phyloP scores from a whole-genome alignment of 352 stramenopile genomes.

The Globisporangium spiculum region DNA sequence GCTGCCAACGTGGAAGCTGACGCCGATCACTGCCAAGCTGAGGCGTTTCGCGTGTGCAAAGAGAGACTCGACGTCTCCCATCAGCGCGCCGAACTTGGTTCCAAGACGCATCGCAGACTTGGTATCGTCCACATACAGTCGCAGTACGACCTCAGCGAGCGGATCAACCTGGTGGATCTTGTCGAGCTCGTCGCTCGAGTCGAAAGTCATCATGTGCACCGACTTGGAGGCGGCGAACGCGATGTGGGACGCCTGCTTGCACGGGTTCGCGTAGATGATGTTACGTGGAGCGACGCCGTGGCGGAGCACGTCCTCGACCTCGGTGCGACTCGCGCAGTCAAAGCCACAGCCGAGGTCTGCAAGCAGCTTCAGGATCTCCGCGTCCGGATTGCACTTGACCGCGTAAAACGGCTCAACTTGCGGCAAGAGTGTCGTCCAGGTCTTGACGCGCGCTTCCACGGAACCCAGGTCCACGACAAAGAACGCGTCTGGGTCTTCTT shows the following conservation, averaged over 20 bases:
- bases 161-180: slow-evolving; percentile 91
- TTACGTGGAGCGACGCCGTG: slow-evolving; percentile 51
- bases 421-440: slow-evolving; percentile 76
- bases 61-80: slow-evolving; percentile 86
- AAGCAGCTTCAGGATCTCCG: slow-evolving; percentile 58
- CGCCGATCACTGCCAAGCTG: slow-evolving; percentile 85
- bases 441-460: slow-evolving; percentile 67
- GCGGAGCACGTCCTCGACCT: slow-evolving; percentile 85
- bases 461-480: slow-evolving; percentile 85
- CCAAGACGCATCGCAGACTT: slow-evolving; percentile 86
- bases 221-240: slow-evolving; percentile 68
- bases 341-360: slow-evolving; percentile 80
- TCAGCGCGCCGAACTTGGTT: slow-evolving; percentile 93
- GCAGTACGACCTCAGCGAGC: slow-evolving; percentile 80
- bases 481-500: slow-evolving; percentile 67
- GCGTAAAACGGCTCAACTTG: slow-evolving; percentile 92
- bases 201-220: slow-evolving; percentile 92
- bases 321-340: slow-evolving; percentile 89
- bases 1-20: slow-evolving; percentile 94
- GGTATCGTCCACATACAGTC: slow-evolving; percentile 93
- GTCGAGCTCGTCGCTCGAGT: slow-evolving; percentile 90
- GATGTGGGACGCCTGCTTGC: slow-evolving; percentile 92
- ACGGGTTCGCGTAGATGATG: slow-evolving; percentile 96
- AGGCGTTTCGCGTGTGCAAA: slow-evolving; percentile 80
- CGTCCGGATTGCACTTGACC: slow-evolving; percentile 95